Base-by-base conservation (phyloP, 2,329 filamentous ascomycete species). In the Hymenoscyphus scutula region DNA sequence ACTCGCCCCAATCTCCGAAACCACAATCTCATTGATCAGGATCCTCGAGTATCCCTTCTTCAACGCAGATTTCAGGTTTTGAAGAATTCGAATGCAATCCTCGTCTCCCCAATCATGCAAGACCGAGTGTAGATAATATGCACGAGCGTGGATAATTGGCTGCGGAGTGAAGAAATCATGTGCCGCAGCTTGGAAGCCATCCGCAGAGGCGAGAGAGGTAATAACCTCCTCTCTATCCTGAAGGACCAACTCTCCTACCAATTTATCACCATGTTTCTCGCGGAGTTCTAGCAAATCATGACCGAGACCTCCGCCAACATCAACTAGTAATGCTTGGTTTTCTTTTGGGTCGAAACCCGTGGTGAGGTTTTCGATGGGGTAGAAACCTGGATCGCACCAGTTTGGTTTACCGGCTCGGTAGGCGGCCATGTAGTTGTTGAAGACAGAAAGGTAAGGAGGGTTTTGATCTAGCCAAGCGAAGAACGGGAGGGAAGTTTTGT, bases 401-500 rank as follows among this genome's bases (percentile, higher is more conserved):
- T 73, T 72, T 17, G 72, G 68, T 58, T 76, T 77, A 5, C 76
- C 76, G 2, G 72, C 73, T 19, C 74, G 72, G 61, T 78, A 77
- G 7, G 74, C 73, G 2, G 54, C 67, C 76, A 78, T 78, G 61
- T 76, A 77, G 25, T 66, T 74, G 58, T 72, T 72, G 62, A 77
- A 77, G 7, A 69, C 58, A 7, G 72, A 65, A 0, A 77, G 68
- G 61, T 76, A 69, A 5, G 74, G 75, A 0, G 76, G 74, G 10
- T 73, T 77, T 1, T 70, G 67, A 25, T 74, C 71, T 0, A 78
- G 62, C 74, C 75, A 78, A 17, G 73, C 71, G 61, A 77, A 77
- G 56, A 77, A 75, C 0, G 73, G 67, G 3, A 77, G 67, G 1
- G 73, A 15, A 0, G 74, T 76, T 29, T 72, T 71, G 58, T 77